phyloP scores from a whole-genome alignment of 1,139 yeast genomes.

The Sugiyamaella grinbergsii region DNA sequence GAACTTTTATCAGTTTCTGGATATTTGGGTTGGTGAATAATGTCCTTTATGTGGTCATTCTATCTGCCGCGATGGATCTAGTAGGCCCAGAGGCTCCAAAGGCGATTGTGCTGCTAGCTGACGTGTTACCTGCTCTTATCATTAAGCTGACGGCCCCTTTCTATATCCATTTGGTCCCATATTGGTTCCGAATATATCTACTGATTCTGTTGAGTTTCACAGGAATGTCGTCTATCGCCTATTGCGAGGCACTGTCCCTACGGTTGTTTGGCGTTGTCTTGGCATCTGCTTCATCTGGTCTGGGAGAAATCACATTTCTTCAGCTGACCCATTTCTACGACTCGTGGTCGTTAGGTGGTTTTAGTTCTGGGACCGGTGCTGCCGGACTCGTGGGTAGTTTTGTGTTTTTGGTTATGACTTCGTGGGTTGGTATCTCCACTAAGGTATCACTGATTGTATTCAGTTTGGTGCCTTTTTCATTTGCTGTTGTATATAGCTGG shows the following conservation, averaged over 20 bases:
- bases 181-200: constrained; percentile 53
- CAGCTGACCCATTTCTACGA: constrained; percentile 71
- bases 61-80: constrained; percentile 88
- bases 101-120: constrained; percentile 81
- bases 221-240: constrained; percentile 77
- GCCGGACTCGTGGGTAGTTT: constrained; percentile 88
- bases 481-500: constrained; percentile 29
- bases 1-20: constrained; percentile 53
- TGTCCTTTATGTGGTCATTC: constrained; percentile 83
- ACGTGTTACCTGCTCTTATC: constrained; percentile 77
- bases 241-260: constrained; percentile 40
- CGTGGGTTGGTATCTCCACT: constrained; percentile 53
- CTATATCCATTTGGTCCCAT: constrained; percentile 66
- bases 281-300: constrained; percentile 83
- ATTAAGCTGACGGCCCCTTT: constrained; percentile 79
- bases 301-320: constrained; percentile 87
- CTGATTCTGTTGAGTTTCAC: constrained; percentile 62
- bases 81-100: constrained; percentile 86
- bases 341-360: constrained; percentile 69
- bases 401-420: constrained; percentile 55
- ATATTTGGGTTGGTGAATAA: constrained; percentile 85
- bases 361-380: constrained; percentile 94
- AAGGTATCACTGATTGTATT: constrained; percentile 51
- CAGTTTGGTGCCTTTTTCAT: constrained; percentile 39
- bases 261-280: constrained; percentile 71